Evolutionary conservation across 2,329 filamentous ascomycete genomes (phyloP), one percentile per base, ranked within the genome.

Genomic region (Aspergillus fijiensis): DNA sequence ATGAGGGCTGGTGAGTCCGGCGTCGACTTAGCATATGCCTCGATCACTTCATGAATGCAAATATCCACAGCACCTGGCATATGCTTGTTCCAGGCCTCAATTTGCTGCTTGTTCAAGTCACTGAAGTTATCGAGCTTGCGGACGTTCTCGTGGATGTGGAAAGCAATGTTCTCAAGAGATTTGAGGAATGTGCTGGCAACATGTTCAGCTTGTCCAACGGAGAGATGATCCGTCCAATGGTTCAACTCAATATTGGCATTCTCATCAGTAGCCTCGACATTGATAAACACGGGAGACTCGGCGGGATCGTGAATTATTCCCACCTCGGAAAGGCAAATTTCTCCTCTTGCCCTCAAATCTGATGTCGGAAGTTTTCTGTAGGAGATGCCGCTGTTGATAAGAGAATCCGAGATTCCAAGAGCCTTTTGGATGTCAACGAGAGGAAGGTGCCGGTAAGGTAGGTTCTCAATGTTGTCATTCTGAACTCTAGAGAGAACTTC

Each of bases 301-400:
- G 80, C 80, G 0, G 80, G 80, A 57, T 82, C 80, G 58, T 82
- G 72, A 33, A 78, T 77, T 3, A 70, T 67, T n/a, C 69, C 69
- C 25, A 70, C 63, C 68, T 80, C 77, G 1, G 72, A 63, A 45
- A 81, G 74, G n/a, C 70, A 65, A 1, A 81, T 72, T 3, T 67
- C 65, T 21, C 65, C 56, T 21, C 66, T 69, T 16, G 67, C 63
- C 1, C 27, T 0, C 27, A 60, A 57, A 1, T 64, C 60, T 10
- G 67, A 62, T 14, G 70, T 66, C 0, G 79, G 76, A 2, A 80
- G 71, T 31, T 74, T 77, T 12, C 79, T 74, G 62, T 81, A 82
- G 1, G 80, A 82, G 1, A 82, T 67, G 19, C 79, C 79, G 11
- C 80, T 81, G 56, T 82, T 81, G 69, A 82, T 81, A 11, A 82